A percentile compares a stretch with the other conserved stretches of the same genome.
Conservation (phyloP, 2,329 filamentous ascomycete genomes). For the Seiridium cupressi region DNA sequence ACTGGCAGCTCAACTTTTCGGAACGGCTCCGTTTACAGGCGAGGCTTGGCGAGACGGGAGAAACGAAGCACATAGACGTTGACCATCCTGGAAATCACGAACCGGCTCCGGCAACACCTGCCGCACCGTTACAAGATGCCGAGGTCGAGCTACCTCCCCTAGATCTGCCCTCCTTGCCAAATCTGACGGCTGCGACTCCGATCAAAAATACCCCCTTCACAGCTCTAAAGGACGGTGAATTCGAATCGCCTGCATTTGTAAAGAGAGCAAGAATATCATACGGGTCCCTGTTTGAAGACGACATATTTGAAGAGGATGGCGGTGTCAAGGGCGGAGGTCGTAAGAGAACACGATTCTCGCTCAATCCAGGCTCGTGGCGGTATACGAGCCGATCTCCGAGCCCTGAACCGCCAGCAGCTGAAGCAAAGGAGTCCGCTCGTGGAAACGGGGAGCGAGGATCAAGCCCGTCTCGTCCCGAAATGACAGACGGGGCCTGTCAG, state of each 20-base stretch:
- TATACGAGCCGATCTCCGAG: slow-evolving; percentile 71
- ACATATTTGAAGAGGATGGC: slow-evolving; percentile 70
- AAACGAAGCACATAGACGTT: slow-evolving; percentile 51
- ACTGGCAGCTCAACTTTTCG: slow-evolving; percentile 58
- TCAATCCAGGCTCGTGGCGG: slow-evolving; percentile 69
- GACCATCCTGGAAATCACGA: slow-evolving; percentile 35
- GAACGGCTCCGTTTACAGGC: slow-evolving; percentile 49
- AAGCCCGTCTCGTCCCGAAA: slow-evolving; percentile 20
- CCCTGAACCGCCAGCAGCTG: slow-evolving; percentile 50
- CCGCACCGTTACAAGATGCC: not conserved
- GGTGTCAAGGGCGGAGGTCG: slow-evolving; percentile 58
- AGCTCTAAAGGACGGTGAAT: slow-evolving; percentile 49
- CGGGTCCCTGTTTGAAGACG: slow-evolving; percentile 63
- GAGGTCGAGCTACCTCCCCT: not conserved
- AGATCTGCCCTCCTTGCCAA: not conserved
- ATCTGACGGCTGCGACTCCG: slow-evolving; percentile 2
- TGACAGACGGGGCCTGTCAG: slow-evolving; percentile 37
- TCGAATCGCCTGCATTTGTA: slow-evolving; percentile 76
- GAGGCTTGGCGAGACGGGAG: slow-evolving; percentile 43
- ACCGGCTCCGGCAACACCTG: not conserved
- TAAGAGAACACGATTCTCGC: slow-evolving; percentile 69
- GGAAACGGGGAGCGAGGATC: slow-evolving; percentile 4
- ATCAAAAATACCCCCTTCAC: slow-evolving; percentile 32
- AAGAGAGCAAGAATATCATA: slow-evolving; percentile 70
- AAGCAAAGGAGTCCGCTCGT: slow-evolving; percentile 1